phyloP scores from a whole-genome alignment of 345 rosid species.

The Abelmoschus esculentus region DNA sequence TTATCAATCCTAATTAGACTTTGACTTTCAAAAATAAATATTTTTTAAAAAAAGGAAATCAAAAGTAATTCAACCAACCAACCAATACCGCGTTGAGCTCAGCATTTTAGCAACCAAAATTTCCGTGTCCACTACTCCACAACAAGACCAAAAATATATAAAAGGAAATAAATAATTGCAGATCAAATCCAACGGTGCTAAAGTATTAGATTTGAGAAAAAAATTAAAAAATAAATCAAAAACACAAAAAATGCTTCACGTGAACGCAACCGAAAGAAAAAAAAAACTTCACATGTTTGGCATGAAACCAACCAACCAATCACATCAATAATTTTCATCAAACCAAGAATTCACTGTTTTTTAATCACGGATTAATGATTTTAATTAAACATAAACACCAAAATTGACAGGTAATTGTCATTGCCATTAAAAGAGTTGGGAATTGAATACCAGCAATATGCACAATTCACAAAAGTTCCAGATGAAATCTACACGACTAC shows the following conservation, averaged over 20 bases:
- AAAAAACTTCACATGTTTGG: neutral
- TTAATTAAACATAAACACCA: neutral
- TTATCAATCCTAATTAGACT: too few relatives aligned
- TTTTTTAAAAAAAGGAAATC: neutral
- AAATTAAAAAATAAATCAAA: neutral
- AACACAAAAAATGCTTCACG: neutral
- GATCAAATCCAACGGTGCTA: neutral
- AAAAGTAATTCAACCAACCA: neutral
- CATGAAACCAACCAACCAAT: neutral
- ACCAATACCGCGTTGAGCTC: conserved; percentile 15
- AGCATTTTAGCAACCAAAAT: neutral
- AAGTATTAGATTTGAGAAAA: neutral
- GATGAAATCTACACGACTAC: neutral
- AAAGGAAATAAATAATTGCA: neutral
- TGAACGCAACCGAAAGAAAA: neutral
- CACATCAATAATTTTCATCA: neutral
- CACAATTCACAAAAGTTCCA: neutral
- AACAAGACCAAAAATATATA: neutral
- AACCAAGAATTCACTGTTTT: neutral
- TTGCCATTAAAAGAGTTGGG: neutral
- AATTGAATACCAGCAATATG: neutral
- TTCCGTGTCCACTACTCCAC: neutral
- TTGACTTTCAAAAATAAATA: neutral
- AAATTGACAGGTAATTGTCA: neutral
- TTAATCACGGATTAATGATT: neutral